Conservation (phyloP, 179 eudicot genomes). For the Vitellaria paradoxa region DNA sequence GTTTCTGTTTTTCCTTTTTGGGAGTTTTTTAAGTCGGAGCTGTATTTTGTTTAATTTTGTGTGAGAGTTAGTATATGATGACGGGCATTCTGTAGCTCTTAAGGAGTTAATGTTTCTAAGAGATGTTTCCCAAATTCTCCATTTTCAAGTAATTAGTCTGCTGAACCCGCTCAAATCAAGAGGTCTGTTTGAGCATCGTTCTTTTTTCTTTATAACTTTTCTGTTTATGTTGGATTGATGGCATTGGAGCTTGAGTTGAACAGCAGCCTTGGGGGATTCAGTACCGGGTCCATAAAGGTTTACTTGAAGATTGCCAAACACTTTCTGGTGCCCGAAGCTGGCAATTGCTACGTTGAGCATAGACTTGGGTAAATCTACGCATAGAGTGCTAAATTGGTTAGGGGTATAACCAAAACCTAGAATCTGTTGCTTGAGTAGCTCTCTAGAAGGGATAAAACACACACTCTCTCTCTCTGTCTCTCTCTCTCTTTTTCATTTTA, state of each 20-base stretch:
- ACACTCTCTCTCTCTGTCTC: too few relatives aligned
- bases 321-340: conserved; percentile 4
- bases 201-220: not conserved
- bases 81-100: too few relatives aligned
- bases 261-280: not conserved
- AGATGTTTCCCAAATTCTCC: not conserved
- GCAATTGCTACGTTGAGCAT: not conserved
- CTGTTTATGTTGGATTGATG: not conserved
- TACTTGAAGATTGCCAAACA: not conserved
- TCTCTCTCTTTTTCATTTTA: not conserved
- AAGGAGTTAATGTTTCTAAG: not conserved
- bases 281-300: not conserved
- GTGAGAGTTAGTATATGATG: not conserved
- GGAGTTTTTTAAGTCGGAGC: not conserved
- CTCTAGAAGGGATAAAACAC: not conserved
- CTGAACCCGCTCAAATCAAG: not conserved
- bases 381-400: not conserved
- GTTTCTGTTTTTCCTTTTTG: not conserved
- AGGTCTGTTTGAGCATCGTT: not conserved
- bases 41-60: not conserved
- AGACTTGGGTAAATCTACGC: not conserved
- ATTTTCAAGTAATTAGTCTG: conserved; percentile 5
- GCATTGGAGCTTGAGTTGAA: not conserved
- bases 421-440: not conserved
- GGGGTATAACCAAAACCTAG: not conserved